A percentile compares a stretch with the other conserved stretches of the same genome.
phyloP scores from a whole-genome alignment of 441 rosid species.

The Adansonia grandidieri region DNA sequence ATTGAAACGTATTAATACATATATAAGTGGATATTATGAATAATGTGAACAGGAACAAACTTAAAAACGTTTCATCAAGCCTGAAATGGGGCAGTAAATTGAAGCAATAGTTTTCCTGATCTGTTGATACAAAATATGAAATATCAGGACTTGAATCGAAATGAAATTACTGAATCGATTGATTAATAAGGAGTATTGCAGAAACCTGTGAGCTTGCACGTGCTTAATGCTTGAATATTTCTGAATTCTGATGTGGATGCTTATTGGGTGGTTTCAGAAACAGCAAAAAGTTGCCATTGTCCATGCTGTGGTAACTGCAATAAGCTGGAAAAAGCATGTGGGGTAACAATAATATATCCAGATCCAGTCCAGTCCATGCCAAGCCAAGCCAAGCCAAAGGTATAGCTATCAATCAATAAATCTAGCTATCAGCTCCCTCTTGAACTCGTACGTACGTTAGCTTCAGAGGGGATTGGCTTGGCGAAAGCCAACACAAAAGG shows the following conservation, averaged over 20 bases:
- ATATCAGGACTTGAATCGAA: too few species aligned
- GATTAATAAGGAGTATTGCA: too few species aligned
- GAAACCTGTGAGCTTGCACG: too few species aligned
- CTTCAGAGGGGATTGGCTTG: background rate
- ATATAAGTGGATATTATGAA: too few species aligned
- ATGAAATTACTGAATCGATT: too few species aligned
- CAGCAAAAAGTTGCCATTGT: background rate
- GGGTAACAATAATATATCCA: background rate
- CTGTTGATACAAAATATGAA: too few species aligned
- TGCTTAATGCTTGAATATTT: background rate
- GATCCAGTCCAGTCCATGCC: background rate
- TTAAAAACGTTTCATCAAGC: too few species aligned
- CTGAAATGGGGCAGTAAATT: too few species aligned
- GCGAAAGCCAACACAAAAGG: background rate
- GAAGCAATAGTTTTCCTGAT: too few species aligned
- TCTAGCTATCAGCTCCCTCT: background rate
- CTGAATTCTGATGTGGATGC: background rate
- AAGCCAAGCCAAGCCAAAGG: background rate
- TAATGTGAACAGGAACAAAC: too few species aligned
- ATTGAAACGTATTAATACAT: too few species aligned
- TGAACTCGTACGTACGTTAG: background rate
- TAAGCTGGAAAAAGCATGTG: background rate
- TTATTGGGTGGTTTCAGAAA: slow-evolving; percentile 18
- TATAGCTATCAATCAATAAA: background rate
- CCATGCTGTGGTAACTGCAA: background rate